Base-by-base conservation (phyloP, 139 green algal species). In the Chlorella sp. region DNA sequence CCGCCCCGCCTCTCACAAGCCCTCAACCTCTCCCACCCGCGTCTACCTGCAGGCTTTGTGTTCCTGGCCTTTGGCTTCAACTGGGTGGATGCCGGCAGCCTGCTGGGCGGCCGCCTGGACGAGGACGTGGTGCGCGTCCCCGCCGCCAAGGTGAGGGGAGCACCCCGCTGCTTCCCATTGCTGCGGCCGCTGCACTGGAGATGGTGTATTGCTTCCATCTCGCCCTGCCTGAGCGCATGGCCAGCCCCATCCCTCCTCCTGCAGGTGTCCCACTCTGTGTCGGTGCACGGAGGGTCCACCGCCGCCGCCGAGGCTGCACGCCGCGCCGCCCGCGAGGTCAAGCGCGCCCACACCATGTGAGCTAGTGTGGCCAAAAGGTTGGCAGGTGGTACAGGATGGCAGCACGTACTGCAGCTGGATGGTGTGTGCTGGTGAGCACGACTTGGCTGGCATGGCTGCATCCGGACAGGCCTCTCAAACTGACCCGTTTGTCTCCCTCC, bases 1-100 rank as follows among this genome's bases (percentile, higher is more conserved):
- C 25, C 60, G 2, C 21, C 25, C 60, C 25, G 5, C 21, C 12
- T 26, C 57, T 64, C 25, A 32, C 21, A 4, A 60, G 3, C 51
- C 51, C 51, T 60, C 44, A 51, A 16, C 12, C 51, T 15, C 51
- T 60, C 51, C 51, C 51, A 21, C 51, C 51, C 51, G 18, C 51
- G n/a, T 15, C 51, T 51, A 34, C 23, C 30, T n/a, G 82, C 88
- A 92, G 90, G 92, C 68, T 39, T 90, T 56, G 93, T 95, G 4
- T 97, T 97, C 86, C 80, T 95, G 18, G 87, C 91, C 16, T 97
- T 97, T 92, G 94, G 92, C 15, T 86, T 96, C 44, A 95, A 95
- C 78, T 81, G 91, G 85, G 91, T 96, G 17, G 94, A 97, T 82
- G 88, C 82, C 39, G 91, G 90, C 62, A 85, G 82, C 36, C 80